Conservation (phyloP, 371 early-diverging fungal species). For the Saksenaea vasiformis region DNA sequence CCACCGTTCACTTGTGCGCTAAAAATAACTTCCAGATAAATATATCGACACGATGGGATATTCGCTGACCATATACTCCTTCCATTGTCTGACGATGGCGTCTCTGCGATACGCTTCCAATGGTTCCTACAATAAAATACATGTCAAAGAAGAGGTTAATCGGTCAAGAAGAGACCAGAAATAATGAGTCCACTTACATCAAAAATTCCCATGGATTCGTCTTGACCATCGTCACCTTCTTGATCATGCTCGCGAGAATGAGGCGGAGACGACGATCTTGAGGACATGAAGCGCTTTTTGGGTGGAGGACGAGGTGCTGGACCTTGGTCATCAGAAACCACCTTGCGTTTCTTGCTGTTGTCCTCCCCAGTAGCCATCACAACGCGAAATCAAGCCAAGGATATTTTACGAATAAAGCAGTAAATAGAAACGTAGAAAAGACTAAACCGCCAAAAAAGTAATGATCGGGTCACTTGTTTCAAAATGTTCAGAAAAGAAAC, state of each 20-base stretch:
- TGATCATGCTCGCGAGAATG: constrained; percentile 13
- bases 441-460: no score
- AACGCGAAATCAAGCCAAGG: constrained; percentile 6
- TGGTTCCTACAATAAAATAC: constrained; percentile 14
- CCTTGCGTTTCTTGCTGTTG: constrained; percentile 10
- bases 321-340: constrained; percentile 13
- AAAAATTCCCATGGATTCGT: constrained; percentile 17
- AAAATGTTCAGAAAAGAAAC: no score
- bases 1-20: constrained; percentile 18
- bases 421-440: no score
- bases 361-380: constrained; percentile 21
- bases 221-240: constrained; percentile 11
- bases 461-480: no score
- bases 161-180: neutral
- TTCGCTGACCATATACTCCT: constrained; percentile 26
- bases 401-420: neutral
- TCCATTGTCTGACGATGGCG: constrained; percentile 27
- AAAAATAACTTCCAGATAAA: neutral
- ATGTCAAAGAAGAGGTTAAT: neutral
- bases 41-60: neutral
- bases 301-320: constrained; percentile 21
- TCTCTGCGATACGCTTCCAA: constrained; percentile 22
- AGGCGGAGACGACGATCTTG: constrained; percentile 21
- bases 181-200: constrained; percentile 7
- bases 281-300: constrained; percentile 18